Percentiles rank a stretch among this genome's conserved stretches.
Evolutionary conservation across 2,329 filamentous ascomycete species (phyloP).

Genomic region (Tolypocladium amazonense): DNA sequence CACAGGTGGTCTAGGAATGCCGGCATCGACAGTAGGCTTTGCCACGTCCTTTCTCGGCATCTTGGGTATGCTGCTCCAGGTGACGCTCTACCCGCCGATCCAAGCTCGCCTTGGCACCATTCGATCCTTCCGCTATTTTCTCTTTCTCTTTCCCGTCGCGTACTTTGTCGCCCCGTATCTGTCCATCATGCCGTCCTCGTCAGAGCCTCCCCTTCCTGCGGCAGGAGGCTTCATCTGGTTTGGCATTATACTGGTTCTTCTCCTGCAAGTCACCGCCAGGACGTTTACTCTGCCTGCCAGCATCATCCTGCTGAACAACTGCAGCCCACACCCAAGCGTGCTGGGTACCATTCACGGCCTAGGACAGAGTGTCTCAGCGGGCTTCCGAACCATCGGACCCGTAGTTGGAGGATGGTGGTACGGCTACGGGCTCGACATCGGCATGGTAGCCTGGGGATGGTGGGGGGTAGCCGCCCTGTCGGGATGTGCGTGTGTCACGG

Average conservation of each 20-base stretch:
- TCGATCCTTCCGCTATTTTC: slow-evolving; percentile 54
- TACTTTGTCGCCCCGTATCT: slow-evolving; percentile 64
- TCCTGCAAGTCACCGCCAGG: slow-evolving; percentile 54
- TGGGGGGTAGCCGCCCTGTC: slow-evolving; percentile 44
- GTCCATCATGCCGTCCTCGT: slow-evolving; percentile 50
- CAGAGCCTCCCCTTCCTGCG: slow-evolving; percentile 35
- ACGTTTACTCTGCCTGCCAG: slow-evolving; percentile 47
- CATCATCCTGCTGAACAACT: slow-evolving; percentile 37
- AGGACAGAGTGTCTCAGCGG: slow-evolving; percentile 47
- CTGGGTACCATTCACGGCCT: slow-evolving; percentile 38
- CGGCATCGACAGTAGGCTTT: slow-evolving; percentile 59
- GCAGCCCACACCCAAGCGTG: slow-evolving; percentile 35
- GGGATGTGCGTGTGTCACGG: slow-evolving; percentile 36
- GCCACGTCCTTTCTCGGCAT: slow-evolving; percentile 67
- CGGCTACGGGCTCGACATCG: slow-evolving; percentile 44
- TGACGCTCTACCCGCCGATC: slow-evolving; percentile 56
- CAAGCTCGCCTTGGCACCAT: slow-evolving; percentile 59
- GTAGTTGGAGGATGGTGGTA: slow-evolving; percentile 49
- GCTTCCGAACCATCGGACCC: slow-evolving; percentile 49
- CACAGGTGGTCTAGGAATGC: slow-evolving; percentile 64
- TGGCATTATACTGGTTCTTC: slow-evolving; percentile 50
- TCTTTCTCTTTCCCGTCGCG: slow-evolving; percentile 59
- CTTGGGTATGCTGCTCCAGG: slow-evolving; percentile 57
- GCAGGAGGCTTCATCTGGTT: slow-evolving; percentile 52
- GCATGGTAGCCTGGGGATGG: slow-evolving; percentile 47